Base-by-base conservation (phyloP, 106 monocot species). In the Narthecium ossifragum region DNA sequence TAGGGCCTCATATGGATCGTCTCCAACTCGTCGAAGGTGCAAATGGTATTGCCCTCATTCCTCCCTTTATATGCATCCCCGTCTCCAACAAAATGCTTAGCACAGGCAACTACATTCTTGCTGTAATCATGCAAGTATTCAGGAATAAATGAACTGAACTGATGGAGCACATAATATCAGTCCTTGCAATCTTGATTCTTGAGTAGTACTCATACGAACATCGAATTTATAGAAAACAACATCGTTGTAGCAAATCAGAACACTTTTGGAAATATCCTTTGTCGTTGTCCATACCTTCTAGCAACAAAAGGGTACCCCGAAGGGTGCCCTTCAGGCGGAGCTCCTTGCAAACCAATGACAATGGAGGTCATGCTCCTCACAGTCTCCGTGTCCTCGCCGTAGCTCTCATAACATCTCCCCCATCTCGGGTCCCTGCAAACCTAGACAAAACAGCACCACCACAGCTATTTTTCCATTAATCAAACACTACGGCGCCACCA, bases 41-140 rank as follows among this genome's bases (percentile, higher is more conserved):
- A 92, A 26, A 77, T 61, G 2, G 92, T 68, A 59, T 92, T 67
- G 12, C 92, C 92, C 55, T 92, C 92, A 57, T 92, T 92, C 27
- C 52, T 46, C 24, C 92, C 92, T 34, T 67, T 65, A 24, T 78
- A 21, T 18, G 92, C 88, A 18, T 87, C 92, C 12, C 92, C 92
- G 71, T 92, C 92, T 37, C 92, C 92, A 34, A 92, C 84, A 63
- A 81, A 92, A 78, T 92, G 92, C 73, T 92, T 92, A 34, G 87
- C 92, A 51, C 92, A 92, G 1, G 92, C 87, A 58, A 88, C 50
- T 60, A 88, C 87, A 64, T 81, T 87, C 39, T 53, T 74, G 43
- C 91, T 92, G 73, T 55, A 79, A 63, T 51, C 21, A 38, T 9
- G 14, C 17, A 25, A n/a, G n/a, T n/a, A n/a, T n/a, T n/a, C n/a